A percentile compares a stretch with the other conserved stretches of the same genome.
Evolutionary conservation across 73 alveolate genomes (phyloP).

Genomic region (Stentor roeselii): DNA sequence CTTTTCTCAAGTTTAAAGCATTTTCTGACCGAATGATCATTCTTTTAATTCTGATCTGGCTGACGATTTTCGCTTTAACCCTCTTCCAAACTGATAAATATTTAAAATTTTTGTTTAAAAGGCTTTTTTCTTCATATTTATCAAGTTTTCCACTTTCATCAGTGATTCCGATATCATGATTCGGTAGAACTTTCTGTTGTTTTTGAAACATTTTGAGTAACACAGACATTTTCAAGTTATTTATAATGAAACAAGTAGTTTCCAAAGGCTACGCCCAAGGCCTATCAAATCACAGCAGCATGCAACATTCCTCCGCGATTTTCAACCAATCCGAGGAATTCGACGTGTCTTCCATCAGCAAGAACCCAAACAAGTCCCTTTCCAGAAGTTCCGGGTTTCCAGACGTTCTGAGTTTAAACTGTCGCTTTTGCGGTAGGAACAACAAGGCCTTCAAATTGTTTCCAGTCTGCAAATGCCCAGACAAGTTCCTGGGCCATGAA

Average conservation of each 20-base stretch:
- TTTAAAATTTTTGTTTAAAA: no score
- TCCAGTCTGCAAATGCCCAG: background rate
- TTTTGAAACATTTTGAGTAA: no score
- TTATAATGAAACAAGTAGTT: background rate
- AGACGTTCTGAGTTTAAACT: background rate
- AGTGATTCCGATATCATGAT: no score
- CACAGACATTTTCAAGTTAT: no score
- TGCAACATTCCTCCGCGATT: conserved; percentile 5
- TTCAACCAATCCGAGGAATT: background rate
- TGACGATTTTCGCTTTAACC: no score
- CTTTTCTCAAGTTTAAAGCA: no score
- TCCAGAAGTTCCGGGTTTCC: background rate
- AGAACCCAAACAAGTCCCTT: background rate
- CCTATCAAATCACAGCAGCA: conserved; percentile 26
- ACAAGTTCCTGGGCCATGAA: conserved; percentile 1
- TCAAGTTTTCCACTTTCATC: no score
- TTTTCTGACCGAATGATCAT: no score
- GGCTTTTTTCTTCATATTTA: no score
- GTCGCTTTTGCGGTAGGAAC: conserved; percentile 6
- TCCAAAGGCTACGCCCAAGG: background rate
- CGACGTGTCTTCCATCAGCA: conserved; percentile 11
- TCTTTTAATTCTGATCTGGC: no score
- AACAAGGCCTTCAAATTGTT: background rate
- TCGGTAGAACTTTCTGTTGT: no score
- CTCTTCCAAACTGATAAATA: no score